A percentile compares a stretch with the other conserved stretches of the same genome.
These are phyloP conservation scores for Talaromyces sp. DNA, from an alignment of 2,329 filamentous ascomycete genomes.

Conservation along the genomic window DNA sequence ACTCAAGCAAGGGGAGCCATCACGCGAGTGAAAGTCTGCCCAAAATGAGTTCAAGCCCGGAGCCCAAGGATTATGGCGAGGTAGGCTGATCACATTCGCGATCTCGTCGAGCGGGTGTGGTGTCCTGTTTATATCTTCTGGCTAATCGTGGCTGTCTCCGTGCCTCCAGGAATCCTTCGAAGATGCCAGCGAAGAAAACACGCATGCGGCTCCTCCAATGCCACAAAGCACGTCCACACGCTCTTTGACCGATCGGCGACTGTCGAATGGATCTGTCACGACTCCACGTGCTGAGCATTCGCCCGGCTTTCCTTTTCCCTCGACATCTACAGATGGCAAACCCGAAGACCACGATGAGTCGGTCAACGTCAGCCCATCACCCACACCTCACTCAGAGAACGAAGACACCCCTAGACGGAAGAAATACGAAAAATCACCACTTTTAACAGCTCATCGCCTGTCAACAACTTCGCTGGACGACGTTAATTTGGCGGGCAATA, in stretches of 20 bases:
- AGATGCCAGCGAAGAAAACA: slow-evolving; percentile 61
- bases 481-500: slow-evolving; percentile 62
- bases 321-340: slow-evolving; percentile 26
- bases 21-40: slow-evolving; percentile 10
- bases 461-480: slow-evolving; percentile 60
- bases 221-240: slow-evolving; percentile 53
- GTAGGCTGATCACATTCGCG: slow-evolving; percentile 26
- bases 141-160: slow-evolving; percentile 8
- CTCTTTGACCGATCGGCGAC: slow-evolving; percentile 55
- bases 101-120: background rate
- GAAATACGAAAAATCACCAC: slow-evolving; percentile 49
- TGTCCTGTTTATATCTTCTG: background rate
- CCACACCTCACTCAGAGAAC: slow-evolving; percentile 29
- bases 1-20: slow-evolving; percentile 17
- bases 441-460: slow-evolving; percentile 52
- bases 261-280: slow-evolving; percentile 36
- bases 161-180: slow-evolving; percentile 70
- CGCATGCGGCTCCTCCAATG: slow-evolving; percentile 27
- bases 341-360: slow-evolving; percentile 21
- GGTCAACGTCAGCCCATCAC: slow-evolving; percentile 23
- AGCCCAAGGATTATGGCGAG: slow-evolving; percentile 44
- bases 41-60: slow-evolving; percentile 39
- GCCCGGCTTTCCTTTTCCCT: slow-evolving; percentile 30
- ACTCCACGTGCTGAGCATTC: slow-evolving; percentile 38
- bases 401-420: slow-evolving; percentile 36